A percentile compares a stretch with the other conserved stretches of the same genome.
Evolutionary conservation across 208 protist genomes (phyloP).

Genomic region (Acanthamoeba triangularis): DNA sequence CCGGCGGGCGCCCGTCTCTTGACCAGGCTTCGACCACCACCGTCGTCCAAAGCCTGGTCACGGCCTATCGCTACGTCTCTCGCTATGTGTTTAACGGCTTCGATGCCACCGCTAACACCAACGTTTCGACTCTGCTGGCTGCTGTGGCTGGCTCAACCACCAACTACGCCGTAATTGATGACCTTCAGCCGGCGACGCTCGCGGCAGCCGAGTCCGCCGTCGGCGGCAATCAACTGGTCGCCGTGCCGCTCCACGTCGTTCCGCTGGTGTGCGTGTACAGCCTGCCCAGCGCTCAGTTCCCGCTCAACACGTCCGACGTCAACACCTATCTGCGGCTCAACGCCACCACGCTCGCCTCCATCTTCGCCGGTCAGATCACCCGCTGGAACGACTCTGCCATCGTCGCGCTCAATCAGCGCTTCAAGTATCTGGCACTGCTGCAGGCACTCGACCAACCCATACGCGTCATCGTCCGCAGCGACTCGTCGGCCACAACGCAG

Average conservation of each 20-base stretch:
- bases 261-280: not conserved
- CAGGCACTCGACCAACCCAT: not conserved
- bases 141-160: not conserved
- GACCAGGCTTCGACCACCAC: not conserved
- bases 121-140: not conserved
- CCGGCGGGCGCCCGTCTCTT: no score
- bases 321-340: not conserved
- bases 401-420: not conserved
- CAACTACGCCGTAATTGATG: not conserved
- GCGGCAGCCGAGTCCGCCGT: no score
- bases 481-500: not conserved
- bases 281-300: not conserved
- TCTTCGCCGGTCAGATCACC: not conserved
- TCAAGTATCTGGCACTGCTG: not conserved
- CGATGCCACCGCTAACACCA: not conserved
- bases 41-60: not conserved
- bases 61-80: not conserved
- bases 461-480: not conserved
- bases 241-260: not conserved
- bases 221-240: no score
- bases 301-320: not conserved
- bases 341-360: not conserved
- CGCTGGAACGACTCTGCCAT: not conserved
- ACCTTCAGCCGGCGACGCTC: not conserved
- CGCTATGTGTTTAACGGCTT: not conserved